phyloP scores from a whole-genome alignment of 345 rosid species.

The Syzygium oleosum region DNA sequence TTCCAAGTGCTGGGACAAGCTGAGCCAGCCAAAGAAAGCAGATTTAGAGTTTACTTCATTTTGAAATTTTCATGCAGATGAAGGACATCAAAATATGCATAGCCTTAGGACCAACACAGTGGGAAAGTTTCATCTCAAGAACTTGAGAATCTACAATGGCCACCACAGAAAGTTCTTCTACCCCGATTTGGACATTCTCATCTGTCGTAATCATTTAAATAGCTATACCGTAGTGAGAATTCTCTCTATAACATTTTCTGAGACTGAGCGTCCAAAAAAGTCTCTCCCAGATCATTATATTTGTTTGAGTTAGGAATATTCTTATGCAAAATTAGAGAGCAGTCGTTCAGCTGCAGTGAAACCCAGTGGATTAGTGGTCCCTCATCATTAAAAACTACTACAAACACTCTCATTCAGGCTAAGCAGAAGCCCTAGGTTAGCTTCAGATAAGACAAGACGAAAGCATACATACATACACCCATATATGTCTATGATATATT shows the following conservation, averaged over 20 bases:
- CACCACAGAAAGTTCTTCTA: not conserved
- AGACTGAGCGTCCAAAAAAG: not conserved
- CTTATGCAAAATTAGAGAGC: not conserved
- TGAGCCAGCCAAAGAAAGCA: not conserved
- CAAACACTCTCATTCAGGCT: not conserved
- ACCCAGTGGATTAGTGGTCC: slow-evolving; percentile 5
- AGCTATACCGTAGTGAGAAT: not conserved
- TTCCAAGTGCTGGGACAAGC: slow-evolving; percentile 15
- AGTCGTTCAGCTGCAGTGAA: not conserved
- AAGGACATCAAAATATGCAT: not conserved
- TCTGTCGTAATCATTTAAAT: not conserved
- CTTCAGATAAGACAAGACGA: slow-evolving; percentile 2
- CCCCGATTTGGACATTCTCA: not conserved
- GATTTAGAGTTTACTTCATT: not conserved
- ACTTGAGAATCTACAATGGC: not conserved
- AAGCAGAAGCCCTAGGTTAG: not conserved
- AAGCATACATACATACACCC: not conserved
- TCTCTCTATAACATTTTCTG: not conserved
- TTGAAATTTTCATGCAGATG: not conserved
- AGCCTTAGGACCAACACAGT: not conserved
- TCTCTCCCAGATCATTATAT: not conserved
- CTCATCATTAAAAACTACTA: not conserved
- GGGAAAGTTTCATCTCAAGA: not conserved
- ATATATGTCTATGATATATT: not conserved
- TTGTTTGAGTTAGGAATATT: not conserved